Conservation (phyloP, 2,329 filamentous ascomycete genomes). For the Sphaceloma murrayae region DNA sequence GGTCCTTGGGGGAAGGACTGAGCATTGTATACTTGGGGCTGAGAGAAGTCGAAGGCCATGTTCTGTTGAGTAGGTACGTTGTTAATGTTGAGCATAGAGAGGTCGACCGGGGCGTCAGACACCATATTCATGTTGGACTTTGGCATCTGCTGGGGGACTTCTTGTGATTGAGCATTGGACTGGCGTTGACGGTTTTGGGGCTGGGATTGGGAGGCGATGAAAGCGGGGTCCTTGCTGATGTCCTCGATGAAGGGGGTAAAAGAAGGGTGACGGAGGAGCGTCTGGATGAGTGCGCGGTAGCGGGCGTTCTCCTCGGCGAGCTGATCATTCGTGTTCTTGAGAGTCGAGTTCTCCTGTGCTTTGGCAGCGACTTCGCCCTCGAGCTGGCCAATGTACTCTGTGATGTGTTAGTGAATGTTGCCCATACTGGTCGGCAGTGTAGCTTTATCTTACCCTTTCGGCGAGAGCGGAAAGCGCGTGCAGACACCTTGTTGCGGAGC, state of each 20-base stretch:
- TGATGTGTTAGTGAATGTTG: constrained; percentile 47
- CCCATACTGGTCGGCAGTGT: too few relatives aligned
- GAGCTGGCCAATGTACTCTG: constrained; percentile 94
- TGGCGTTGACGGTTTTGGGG: constrained; percentile 13
- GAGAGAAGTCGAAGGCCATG: constrained; percentile 29
- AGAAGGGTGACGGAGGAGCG: constrained; percentile 50
- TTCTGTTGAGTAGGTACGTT: constrained; percentile 19
- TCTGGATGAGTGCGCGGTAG: constrained; percentile 59
- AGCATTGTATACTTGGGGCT: constrained; percentile 65
- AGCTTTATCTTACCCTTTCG: constrained; percentile 69
- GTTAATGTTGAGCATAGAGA: constrained; percentile 59
- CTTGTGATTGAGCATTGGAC: constrained; percentile 23
- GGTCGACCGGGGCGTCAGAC: constrained; percentile 67
- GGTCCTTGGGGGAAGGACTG: constrained; percentile 49
- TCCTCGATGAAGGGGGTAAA: constrained; percentile 40
- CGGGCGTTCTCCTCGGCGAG: constrained; percentile 54
- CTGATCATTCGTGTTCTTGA: constrained; percentile 70
- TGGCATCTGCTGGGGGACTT: constrained; percentile 27
- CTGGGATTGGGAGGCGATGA: constrained; percentile 21
- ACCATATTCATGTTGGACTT: constrained; percentile 71
- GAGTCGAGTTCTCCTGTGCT: constrained; percentile 70
- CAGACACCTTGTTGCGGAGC: constrained; percentile 97
- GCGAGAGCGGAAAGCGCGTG: constrained; percentile 91
- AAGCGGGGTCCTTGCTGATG: constrained; percentile 32
- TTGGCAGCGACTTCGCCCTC: constrained; percentile 80